Percentiles rank a stretch among this genome's conserved stretches.
These are phyloP conservation scores for Fusarium sp. DNA, from an alignment of 2,329 filamentous ascomycete species.

Conservation along the genomic window DNA sequence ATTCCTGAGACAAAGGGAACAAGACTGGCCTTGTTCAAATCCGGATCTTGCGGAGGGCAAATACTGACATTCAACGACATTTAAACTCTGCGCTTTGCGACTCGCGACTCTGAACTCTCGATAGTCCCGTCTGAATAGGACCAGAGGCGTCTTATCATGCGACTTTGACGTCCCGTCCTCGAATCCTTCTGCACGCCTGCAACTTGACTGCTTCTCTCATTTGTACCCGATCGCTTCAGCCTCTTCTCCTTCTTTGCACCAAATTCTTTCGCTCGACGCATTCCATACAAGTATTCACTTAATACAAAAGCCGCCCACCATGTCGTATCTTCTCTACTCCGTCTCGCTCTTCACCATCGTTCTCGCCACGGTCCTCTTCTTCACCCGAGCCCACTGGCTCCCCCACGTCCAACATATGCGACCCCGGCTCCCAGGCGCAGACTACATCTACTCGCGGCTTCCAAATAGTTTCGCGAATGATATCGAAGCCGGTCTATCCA, in stretches of 20 bases:
- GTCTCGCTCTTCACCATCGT: constrained; percentile 79
- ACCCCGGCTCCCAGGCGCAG: constrained; percentile 64
- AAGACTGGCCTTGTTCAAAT: constrained; percentile 38
- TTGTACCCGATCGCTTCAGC: constrained; percentile 27
- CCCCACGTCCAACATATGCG: constrained; percentile 73
- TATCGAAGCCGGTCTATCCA: constrained; percentile 88
- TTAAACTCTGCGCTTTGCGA: constrained; percentile 15
- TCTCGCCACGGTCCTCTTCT: constrained; percentile 80
- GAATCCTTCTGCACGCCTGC: constrained; percentile 25
- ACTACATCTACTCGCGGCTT: constrained; percentile 81
- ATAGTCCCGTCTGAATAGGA: constrained; percentile 14
- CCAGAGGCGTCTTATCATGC: constrained; percentile 37
- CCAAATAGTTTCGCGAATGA: constrained; percentile 84
- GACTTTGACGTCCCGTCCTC: constrained; percentile 25
- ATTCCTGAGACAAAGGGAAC: constrained; percentile 39
- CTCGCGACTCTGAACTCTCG: not conserved
- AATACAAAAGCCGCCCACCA: constrained; percentile 55
- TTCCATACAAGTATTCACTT: constrained; percentile 4
- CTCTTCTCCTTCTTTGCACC: constrained; percentile 7
- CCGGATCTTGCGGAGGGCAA: constrained; percentile 27
- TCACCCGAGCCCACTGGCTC: constrained; percentile 84
- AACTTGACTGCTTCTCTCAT: constrained; percentile 33
- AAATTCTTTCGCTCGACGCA: constrained; percentile 13
- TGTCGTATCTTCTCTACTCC: constrained; percentile 86
- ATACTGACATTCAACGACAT: constrained; percentile 16